These are phyloP conservation scores for Penicillium atrosanguineum DNA, from an alignment of 495 filamentous ascomycete genomes.

Conservation along the genomic window DNA sequence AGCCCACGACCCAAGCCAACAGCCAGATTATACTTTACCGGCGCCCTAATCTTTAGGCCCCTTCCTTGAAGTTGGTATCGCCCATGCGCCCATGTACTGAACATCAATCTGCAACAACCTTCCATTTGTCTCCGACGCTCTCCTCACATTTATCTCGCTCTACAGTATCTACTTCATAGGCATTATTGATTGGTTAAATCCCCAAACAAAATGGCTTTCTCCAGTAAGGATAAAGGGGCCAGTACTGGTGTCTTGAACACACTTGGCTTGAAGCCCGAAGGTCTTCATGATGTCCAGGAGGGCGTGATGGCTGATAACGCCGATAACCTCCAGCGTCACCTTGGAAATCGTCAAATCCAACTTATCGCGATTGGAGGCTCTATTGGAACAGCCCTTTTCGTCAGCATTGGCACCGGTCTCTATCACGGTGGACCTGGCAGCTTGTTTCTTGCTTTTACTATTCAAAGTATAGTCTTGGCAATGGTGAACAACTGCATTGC, in stretches of 20 bases:
- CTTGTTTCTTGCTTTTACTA: constrained; percentile 40
- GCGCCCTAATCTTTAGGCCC: no score
- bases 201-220: constrained; percentile 10
- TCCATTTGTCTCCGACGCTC: background rate
- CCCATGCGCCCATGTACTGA: no score
- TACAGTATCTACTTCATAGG: background rate
- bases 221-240: constrained; percentile 15
- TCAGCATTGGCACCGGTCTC: constrained; percentile 30
- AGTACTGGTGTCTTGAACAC: constrained; percentile 13
- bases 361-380: constrained; percentile 58
- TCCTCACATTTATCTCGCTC: background rate
- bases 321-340: constrained; percentile 32
- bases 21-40: no score
- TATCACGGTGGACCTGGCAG: constrained; percentile 53
- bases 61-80: no score
- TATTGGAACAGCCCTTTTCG: constrained; percentile 61
- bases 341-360: constrained; percentile 48
- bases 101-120: no score
- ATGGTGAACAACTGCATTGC: constrained; percentile 40
- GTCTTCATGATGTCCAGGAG: constrained; percentile 23
- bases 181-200: background rate
- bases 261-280: constrained; percentile 12
- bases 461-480: constrained; percentile 35
- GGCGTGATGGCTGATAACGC: constrained; percentile 27
- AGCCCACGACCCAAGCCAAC: no score